Conservation (phyloP, 177 flowering plant genomes). For the Vitis hybrid region DNA sequence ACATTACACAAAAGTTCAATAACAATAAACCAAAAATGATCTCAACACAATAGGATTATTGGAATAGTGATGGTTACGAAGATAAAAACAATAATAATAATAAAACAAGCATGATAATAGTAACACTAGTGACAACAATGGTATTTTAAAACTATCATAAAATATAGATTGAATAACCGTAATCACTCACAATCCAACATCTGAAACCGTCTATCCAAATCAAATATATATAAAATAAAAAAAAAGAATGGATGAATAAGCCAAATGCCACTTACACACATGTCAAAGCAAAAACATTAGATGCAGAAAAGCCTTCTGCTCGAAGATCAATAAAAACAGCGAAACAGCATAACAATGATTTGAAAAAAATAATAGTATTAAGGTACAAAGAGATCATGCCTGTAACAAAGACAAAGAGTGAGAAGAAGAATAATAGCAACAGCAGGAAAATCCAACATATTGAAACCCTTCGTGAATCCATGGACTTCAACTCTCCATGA, state of each 20-base stretch:
- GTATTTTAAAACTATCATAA: neutral
- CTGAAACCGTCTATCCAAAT: too few species aligned
- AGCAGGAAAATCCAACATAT: conserved; percentile 78
- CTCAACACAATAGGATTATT: neutral
- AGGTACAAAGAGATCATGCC: conserved; percentile 34
- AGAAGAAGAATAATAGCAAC: conserved; percentile 70
- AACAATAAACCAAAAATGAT: neutral
- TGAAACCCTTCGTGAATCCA: conserved; percentile 54
- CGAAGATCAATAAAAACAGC: neutral
- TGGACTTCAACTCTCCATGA: conserved; percentile 70
- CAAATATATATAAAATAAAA: too few species aligned
- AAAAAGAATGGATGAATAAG: neutral
- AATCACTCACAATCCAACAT: too few species aligned
- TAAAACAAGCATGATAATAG: neutral
- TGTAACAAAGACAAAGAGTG: conserved; percentile 69
- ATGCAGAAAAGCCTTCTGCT: neutral
- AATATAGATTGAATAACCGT: neutral
- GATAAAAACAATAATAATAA: neutral
- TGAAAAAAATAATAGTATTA: neutral
- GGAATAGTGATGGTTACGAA: neutral
- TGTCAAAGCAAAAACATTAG: conserved; percentile 1
- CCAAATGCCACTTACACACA: conserved; percentile 16
- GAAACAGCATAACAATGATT: neutral
- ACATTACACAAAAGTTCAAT: neutral
- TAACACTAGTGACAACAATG: neutral